Percentiles rank a stretch among this genome's conserved stretches.
phyloP scores from a whole-genome alignment of 208 protist species.

The Naegleria fowleri region DNA sequence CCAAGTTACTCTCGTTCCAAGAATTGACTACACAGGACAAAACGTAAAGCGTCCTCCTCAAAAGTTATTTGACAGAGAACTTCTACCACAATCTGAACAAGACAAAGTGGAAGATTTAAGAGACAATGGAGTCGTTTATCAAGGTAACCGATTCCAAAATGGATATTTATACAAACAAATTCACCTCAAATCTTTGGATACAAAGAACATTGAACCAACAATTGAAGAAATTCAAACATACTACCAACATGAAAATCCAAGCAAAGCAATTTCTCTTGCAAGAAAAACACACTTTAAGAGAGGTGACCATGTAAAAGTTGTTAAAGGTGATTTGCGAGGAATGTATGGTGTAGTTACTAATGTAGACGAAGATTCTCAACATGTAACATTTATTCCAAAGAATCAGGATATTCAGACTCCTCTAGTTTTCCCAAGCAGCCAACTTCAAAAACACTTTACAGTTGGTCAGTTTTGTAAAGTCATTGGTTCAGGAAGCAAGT shows the following conservation, averaged over 20 bases:
- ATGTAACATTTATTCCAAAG: constrained; percentile 40
- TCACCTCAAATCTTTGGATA: constrained; percentile 30
- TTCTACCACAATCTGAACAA: constrained; percentile 27
- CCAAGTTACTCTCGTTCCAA: constrained; percentile 46
- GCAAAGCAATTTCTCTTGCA: background rate
- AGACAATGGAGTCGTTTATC: constrained; percentile 13
- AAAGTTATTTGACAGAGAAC: constrained; percentile 7
- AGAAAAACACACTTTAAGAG: constrained; percentile 37
- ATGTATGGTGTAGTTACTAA: constrained; percentile 49
- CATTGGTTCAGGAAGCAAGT: constrained; percentile 48
- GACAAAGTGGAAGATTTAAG: background rate
- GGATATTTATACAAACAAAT: constrained; percentile 49
- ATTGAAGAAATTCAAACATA: constrained; percentile 52
- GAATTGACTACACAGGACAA: constrained; percentile 41
- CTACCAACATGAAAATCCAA: background rate
- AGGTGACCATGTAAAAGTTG: constrained; percentile 52
- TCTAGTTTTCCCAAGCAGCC: constrained; percentile 30
- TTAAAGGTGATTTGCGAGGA: constrained; percentile 52
- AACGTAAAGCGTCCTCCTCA: background rate
- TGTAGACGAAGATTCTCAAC: constrained; percentile 41
- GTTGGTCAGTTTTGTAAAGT: constrained; percentile 54
- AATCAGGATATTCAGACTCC: constrained; percentile 38
- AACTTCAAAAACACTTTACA: constrained; percentile 57
- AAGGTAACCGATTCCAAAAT: constrained; percentile 41
- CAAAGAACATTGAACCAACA: constrained; percentile 40